Base-by-base conservation (phyloP, 306 rosid genomes). In the Pachyrhizus erosus region DNA sequence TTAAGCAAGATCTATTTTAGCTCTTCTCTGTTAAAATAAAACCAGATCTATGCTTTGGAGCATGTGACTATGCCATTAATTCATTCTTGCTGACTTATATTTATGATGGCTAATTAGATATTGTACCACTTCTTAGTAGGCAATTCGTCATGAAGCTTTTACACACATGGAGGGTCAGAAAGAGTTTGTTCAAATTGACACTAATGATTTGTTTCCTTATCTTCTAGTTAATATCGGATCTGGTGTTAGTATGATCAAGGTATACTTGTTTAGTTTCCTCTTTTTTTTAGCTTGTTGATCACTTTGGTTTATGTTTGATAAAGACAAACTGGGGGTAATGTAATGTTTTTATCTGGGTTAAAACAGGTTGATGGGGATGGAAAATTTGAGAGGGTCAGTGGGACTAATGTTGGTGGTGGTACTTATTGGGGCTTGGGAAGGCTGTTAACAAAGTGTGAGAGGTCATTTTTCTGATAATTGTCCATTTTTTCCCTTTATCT, bases 331-430 rank as follows among this genome's bases (percentile, higher is more conserved):
- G 40, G 14, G 55, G 82, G 54, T 79, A 40, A 78, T 76, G 76
- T 33, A 8, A 78, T 76, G 11, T 79, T 73, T 49, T 70, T 49
- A 77, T 80, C 83, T 23, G 82, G 70, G 10, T 57, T 74, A 46
- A 70, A 61, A 67, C 62, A 93, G 98, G 98, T 93, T 85, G 97
- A 93, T 79, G 98, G 98, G 62, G 97, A 93, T 18, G 97, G 98
- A 12, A 90, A 90, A 77, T 93, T 86, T 89, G 87, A 93, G 92
- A 86, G 98, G 82, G 83, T 93, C 81, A 93, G 97, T 76, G 98
- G 98, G 23, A 93, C 98, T 83, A 93, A 93, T 87, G 98, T 93
- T 67, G 98, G 98, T 80, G 98, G 98, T 23, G 98, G 98, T 42
- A 93, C 98, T 48, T 93, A 93, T 29, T 93, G 97, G 97, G 98